A percentile compares a stretch with the other conserved stretches of the same genome.
Evolutionary conservation across 495 filamentous ascomycete species (phyloP).

Genomic region (Neurospora sp.): DNA sequence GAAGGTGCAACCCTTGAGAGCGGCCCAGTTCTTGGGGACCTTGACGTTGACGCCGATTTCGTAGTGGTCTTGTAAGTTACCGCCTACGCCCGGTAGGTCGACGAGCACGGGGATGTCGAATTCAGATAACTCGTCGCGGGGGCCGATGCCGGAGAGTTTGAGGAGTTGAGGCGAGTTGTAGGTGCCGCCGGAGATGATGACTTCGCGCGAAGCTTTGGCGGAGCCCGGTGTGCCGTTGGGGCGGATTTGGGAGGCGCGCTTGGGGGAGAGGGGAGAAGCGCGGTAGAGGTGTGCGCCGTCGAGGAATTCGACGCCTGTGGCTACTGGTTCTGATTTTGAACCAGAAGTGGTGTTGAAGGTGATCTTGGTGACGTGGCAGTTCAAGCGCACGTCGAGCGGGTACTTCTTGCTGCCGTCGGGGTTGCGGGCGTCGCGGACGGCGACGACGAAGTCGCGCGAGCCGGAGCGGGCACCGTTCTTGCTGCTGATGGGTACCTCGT

Average conservation of each 20-base stretch:
- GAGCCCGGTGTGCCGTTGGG: constrained; percentile 30
- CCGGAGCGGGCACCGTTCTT: constrained; percentile 38
- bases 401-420: constrained; percentile 44
- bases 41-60: constrained; percentile 41
- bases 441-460: constrained; percentile 39
- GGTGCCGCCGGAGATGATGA: constrained; percentile 52
- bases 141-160: constrained; percentile 54
- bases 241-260: not conserved
- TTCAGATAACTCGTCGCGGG: constrained; percentile 31
- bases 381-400: constrained; percentile 46
- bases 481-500: constrained; percentile 43
- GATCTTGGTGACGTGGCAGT: constrained; percentile 52
- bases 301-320: constrained; percentile 54
- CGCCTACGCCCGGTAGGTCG: constrained; percentile 51
- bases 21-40: constrained; percentile 30
- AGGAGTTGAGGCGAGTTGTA: constrained; percentile 56
- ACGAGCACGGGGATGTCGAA: constrained; percentile 40
- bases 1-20: constrained; percentile 38
- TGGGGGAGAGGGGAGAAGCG: constrained; percentile 39
- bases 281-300: constrained; percentile 49
- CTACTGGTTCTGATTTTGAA: constrained; percentile 28
- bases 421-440: constrained; percentile 39
- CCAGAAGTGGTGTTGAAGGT: constrained; percentile 33
- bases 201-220: constrained; percentile 43
- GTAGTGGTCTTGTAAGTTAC: constrained; percentile 58